Base-by-base conservation (phyloP, 257 asterid species). In the Przewalskia tangutica region DNA sequence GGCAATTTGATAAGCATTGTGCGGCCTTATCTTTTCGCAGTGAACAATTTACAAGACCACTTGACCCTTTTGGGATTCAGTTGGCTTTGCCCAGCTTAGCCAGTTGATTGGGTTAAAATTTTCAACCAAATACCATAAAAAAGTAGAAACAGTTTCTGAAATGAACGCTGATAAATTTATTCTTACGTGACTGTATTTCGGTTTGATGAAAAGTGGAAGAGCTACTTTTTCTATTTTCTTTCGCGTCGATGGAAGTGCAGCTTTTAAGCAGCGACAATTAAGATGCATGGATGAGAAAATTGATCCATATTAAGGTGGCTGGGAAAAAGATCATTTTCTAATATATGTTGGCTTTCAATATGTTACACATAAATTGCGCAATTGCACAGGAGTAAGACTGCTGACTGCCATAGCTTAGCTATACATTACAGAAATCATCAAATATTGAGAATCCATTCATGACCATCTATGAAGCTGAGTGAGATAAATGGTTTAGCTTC, bases 401-500 rank as follows among this genome's bases (percentile, higher is more conserved):
- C 32, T 27, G 32, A 27, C 32, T 48, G 8, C 20, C 14, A 71
- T 46, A 7, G 79, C 79, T 71, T 71, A 46, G 79, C 59, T 73
- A 20, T 42, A 50, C 38, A 7, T 20, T 2, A 7, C 23, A 75
- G 62, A 23, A 50, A 48, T 27, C 13, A 48, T 89, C 89, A 90
- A 79, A 88, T 84, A 82, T 85, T 34, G 2, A 83, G 66, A 38
- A 93, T 83, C 98, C 98, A 93, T 88, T 95, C 86, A 34, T 90
- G 92, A 3, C 98, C 98, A 80, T 95, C 97, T 65, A 93, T 92
- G 90, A 95, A 95, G 89, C 90, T 89, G 78, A 93, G 90, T 16
- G 98, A 89, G 48, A 95, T 38, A 81, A 95, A 95, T 2, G 99
- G 99, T 81, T 86, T 65, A 38, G 97, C 99, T 84, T 95, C 94